These are phyloP conservation scores for Sclerotinia spermophila DNA, from an alignment of 2,329 filamentous ascomycete genomes.

Conservation along the genomic window DNA sequence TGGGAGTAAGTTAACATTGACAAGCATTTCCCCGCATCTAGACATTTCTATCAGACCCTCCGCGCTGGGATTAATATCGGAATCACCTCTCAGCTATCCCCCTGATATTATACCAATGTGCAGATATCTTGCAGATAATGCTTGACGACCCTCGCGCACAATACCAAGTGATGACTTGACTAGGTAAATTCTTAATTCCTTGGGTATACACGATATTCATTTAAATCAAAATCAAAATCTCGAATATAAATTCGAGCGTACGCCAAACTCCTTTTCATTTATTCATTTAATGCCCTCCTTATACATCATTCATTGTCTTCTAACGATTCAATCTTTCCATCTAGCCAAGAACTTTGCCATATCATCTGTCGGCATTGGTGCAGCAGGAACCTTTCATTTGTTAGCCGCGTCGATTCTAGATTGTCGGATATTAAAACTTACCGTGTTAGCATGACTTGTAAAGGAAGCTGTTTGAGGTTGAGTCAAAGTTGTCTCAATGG, in stretches of 20 bases:
- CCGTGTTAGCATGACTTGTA: slow-evolving; percentile 39
- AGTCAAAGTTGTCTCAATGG: slow-evolving; percentile 38
- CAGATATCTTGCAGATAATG: slow-evolving; percentile 3
- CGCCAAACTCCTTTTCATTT: slow-evolving; percentile 16
- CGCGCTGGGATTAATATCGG: slow-evolving; percentile 2
- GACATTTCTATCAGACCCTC: neutral
- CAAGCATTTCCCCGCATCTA: slow-evolving; percentile 17
- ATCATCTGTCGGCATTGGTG: slow-evolving; percentile 36
- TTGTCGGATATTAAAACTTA: slow-evolving; percentile 26
- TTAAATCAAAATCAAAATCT: slow-evolving; percentile 9
- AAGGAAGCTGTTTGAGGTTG: slow-evolving; percentile 37
- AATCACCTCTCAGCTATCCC: slow-evolving; percentile 9
- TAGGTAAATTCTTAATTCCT: slow-evolving; percentile 16
- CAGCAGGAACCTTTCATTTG: slow-evolving; percentile 29
- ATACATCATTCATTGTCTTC: neutral
- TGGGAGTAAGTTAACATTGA: neutral
- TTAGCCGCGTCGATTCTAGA: slow-evolving; percentile 21
- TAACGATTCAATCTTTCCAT: slow-evolving; percentile 38
- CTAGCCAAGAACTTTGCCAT: slow-evolving; percentile 40
- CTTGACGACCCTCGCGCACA: neutral
- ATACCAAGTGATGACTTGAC: neutral
- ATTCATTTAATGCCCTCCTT: neutral
- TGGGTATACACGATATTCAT: slow-evolving; percentile 18
- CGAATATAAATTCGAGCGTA: slow-evolving; percentile 8
- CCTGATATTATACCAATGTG: neutral